Evolutionary conservation across 768 basidiomycete genomes (phyloP), one percentile per base, ranked within the genome.

Genomic region (Mrakia frigida): DNA sequence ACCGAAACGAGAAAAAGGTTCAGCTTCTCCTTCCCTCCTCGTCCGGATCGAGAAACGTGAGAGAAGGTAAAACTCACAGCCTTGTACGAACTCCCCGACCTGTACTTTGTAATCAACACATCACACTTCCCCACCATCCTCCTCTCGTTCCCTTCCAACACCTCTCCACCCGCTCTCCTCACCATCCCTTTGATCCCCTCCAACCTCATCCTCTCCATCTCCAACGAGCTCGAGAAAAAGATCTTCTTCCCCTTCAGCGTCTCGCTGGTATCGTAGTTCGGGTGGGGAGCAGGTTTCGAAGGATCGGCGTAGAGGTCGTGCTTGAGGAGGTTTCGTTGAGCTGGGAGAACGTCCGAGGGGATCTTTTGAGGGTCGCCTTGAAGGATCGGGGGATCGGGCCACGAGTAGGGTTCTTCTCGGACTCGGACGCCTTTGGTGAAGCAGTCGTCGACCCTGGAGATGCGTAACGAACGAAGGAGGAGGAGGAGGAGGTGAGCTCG

Each of bases 71-170:
- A 6, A 82, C 85, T n/a, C 79, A 92, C 92, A 84, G 87, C 85
- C 76, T 89, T 87, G 83, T 91, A 96, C 0, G 89, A 88, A 74
- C 84, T 83, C 3, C 93, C 94, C 76, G 86, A 85, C 50, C 93
- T 84, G 83, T 87, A 90, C 76, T 88, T 85, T 16, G 91, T 89
- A 23, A 97, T 84, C n/a, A 90, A 86, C 0, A 93, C 85, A 82
- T 95, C 92, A 89, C 84, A 37, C 79, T 71, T 52, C 0, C 28
- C 43, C 25, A 74, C 79, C 60, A 78, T 75, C 25, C 74, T 75
- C 23, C 79, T 79, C 31, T 81, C 80, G 50, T 28, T 87, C 79
- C 35, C 90, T 90, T 10, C 92, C 91, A 0, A 88, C 88, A 87
- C 0, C 84, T 85, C 75, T 88, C 87, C 0, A 93, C 86, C 0